These are phyloP conservation scores for Syncephalastrum monosporum DNA, from an alignment of 371 early-diverging fungal species.

Conservation along the genomic window DNA sequence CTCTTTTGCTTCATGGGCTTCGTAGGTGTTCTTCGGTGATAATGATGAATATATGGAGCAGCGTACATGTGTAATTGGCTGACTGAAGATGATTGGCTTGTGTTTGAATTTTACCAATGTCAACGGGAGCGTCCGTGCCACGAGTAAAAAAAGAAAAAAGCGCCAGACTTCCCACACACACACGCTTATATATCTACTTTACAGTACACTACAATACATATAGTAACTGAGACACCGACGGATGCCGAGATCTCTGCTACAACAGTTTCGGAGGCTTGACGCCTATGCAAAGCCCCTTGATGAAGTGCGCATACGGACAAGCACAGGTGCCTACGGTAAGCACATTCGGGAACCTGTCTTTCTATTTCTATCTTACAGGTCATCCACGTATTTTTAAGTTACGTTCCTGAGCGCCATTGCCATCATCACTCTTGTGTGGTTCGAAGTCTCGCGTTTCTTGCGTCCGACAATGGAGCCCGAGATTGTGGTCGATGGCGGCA, in stretches of 20 bases:
- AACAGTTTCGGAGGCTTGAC: conserved; percentile 74
- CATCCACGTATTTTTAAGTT: conserved; percentile 42
- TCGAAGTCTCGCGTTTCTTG: conserved; percentile 78
- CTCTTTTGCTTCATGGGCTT: too few relatives aligned
- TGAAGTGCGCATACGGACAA: conserved; percentile 91
- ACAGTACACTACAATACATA: too few relatives aligned
- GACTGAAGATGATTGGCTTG: too few relatives aligned
- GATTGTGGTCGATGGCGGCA: conserved; percentile 81
- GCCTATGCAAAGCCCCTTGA: conserved; percentile 98
- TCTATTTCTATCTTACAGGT: not conserved
- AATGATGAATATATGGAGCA: too few relatives aligned
- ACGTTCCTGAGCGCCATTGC: conserved; percentile 73
- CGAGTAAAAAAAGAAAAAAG: too few relatives aligned
- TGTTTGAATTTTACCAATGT: too few relatives aligned
- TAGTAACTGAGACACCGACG: too few relatives aligned
- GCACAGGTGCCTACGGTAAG: conserved; percentile 81
- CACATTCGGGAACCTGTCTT: not conserved
- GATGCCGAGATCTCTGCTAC: conserved; percentile 31
- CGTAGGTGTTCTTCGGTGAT: too few relatives aligned
- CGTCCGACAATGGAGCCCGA: conserved; percentile 67
- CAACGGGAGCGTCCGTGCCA: too few relatives aligned
- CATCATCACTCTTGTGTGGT: conserved; percentile 72
- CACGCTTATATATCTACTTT: too few relatives aligned
- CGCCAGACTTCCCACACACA: too few relatives aligned
- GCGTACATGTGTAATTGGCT: too few relatives aligned